These are phyloP conservation scores for Kodamaea alishanica DNA, from an alignment of 1,139 yeast genomes.

Conservation along the genomic window DNA sequence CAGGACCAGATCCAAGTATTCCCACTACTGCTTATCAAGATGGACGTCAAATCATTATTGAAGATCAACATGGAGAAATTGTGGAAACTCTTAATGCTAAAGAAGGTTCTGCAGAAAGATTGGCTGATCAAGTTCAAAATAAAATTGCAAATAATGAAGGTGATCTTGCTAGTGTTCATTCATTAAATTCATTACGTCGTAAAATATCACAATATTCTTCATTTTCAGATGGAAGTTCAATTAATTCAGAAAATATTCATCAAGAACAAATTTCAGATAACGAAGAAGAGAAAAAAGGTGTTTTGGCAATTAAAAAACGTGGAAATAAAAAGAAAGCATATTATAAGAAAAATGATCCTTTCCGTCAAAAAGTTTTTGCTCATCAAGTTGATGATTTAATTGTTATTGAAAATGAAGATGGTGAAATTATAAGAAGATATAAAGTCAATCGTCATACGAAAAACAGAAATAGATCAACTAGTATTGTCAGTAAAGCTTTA, in stretches of 20 bases:
- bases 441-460: slow-evolving; percentile 55
- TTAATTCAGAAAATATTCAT: slow-evolving; percentile 9
- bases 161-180: slow-evolving; percentile 36
- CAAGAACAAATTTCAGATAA: slow-evolving; percentile 2
- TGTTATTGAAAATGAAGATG: slow-evolving; percentile 85
- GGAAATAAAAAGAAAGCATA: slow-evolving; percentile 22
- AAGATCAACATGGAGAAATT: slow-evolving; percentile 78
- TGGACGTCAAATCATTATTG: slow-evolving; percentile 67
- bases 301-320: slow-evolving; percentile 8
- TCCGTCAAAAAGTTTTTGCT: slow-evolving; percentile 38
- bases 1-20: slow-evolving; percentile 1
- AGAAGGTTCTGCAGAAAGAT: slow-evolving; percentile 1
- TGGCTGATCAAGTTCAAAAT: slow-evolving; percentile 3
- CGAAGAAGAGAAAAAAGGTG: slow-evolving; percentile 8
- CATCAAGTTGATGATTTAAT: slow-evolving; percentile 63
- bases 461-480: slow-evolving; percentile 27
- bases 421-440: slow-evolving; percentile 84
- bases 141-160: slow-evolving; percentile 6
- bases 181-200: slow-evolving; percentile 38
- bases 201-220: slow-evolving; percentile 33
- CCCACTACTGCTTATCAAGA: slow-evolving; percentile 64
- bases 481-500: slow-evolving; percentile 44
- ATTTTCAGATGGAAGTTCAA: slow-evolving; percentile 16
- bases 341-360: slow-evolving; percentile 30
- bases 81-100: slow-evolving; percentile 35